Conservation (phyloP, 495 filamentous ascomycete genomes). For the Hypoxylon fuscum region DNA sequence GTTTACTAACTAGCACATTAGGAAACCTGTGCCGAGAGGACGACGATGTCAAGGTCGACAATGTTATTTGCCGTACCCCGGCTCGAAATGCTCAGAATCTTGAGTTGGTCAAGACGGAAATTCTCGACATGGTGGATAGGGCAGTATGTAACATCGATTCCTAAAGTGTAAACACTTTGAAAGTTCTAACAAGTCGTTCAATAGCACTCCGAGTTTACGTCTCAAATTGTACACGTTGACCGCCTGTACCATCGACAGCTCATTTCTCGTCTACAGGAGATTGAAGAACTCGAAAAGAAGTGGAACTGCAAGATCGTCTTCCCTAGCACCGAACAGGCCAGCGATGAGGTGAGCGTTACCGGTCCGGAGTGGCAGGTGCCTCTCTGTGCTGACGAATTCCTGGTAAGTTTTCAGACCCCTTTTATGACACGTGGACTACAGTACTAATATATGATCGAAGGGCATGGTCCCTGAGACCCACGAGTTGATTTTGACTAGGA, state of each 20-base stretch:
- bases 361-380: conserved; percentile 98
- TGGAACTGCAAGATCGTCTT: conserved; percentile 99
- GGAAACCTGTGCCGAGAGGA: conserved; percentile 93
- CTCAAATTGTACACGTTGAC: conserved; percentile 90
- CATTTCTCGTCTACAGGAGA: conserved; percentile 81
- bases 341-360: conserved; percentile 92
- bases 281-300: conserved; percentile 95
- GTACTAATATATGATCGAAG: conserved; percentile 53
- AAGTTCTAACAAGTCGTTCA: conserved; percentile 5
- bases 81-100: conserved; percentile 96
- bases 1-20: conserved; percentile 34
- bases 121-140: conserved; percentile 99
- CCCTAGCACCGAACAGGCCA: conserved; percentile 95
- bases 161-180: neutral
- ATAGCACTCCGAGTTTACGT: conserved; percentile 93
- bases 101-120: conserved; percentile 97
- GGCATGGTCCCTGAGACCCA: conserved; percentile 98
- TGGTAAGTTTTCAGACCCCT: conserved; percentile 63
- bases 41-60: conserved; percentile 98
- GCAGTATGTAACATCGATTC: conserved; percentile 64
- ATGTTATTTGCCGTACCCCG: conserved; percentile 97
- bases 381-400: conserved; percentile 90
- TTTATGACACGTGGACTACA: neutral
- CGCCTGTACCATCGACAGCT: conserved; percentile 95
- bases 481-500: conserved; percentile 83